A percentile compares a stretch with the other conserved stretches of the same genome.
phyloP scores from a whole-genome alignment of 1,284 basidiomycete genomes.

The Amylostereum areolatum region DNA sequence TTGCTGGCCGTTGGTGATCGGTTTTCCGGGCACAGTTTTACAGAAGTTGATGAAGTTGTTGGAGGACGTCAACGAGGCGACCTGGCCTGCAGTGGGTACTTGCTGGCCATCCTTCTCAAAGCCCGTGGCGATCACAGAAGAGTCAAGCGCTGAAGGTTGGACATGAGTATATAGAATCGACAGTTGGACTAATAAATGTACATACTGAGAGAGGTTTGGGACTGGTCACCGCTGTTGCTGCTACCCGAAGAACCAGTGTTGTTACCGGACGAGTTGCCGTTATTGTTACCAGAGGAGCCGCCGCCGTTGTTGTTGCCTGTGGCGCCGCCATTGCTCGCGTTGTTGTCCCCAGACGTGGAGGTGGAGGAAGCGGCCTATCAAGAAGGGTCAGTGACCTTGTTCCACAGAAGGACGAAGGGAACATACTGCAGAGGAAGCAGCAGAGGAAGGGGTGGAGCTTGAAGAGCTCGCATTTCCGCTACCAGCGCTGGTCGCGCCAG shows the following conservation, averaged over 20 bases:
- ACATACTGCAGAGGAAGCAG: slow-evolving; percentile 2
- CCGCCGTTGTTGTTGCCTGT: neutral
- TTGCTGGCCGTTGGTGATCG: slow-evolving; percentile 56
- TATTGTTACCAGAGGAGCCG: neutral
- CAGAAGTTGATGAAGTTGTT: slow-evolving; percentile 78
- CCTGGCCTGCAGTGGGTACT: slow-evolving; percentile 41
- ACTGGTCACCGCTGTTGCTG: slow-evolving; percentile 4
- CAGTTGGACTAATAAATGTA: neutral
- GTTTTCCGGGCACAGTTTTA: slow-evolving; percentile 40
- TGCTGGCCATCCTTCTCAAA: slow-evolving; percentile 46
- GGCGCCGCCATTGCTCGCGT: neutral
- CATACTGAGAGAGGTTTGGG: slow-evolving; percentile 22
- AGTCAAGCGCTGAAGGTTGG: slow-evolving; percentile 41
- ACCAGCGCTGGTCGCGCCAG: slow-evolving; percentile 23
- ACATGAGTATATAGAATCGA: neutral
- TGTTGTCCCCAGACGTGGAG: neutral
- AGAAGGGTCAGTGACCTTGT: neutral
- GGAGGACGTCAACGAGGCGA: slow-evolving; percentile 51
- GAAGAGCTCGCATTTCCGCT: slow-evolving; percentile 2
- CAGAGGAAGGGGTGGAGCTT: slow-evolving; percentile 2
- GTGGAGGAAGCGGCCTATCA: slow-evolving; percentile 8
- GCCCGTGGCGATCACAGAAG: slow-evolving; percentile 42
- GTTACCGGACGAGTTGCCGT: neutral
- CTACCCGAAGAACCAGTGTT: neutral
- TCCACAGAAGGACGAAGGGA: too few relatives aligned